These are phyloP conservation scores for Daldinia decipiens DNA, from an alignment of 495 filamentous ascomycete genomes.

Conservation along the genomic window DNA sequence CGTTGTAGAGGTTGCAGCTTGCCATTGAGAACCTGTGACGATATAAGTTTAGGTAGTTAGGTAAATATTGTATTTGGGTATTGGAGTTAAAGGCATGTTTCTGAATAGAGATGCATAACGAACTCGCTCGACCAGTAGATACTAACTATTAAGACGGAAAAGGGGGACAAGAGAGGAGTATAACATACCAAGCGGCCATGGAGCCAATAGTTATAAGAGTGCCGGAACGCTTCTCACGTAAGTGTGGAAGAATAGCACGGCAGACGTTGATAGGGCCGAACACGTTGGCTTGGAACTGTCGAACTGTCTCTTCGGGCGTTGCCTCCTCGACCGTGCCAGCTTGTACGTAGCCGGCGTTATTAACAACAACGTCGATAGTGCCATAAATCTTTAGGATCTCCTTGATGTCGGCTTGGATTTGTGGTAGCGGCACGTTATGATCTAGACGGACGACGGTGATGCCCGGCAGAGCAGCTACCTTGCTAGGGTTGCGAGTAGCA, in stretches of 20 bases:
- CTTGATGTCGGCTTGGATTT: slow-evolving; percentile 42
- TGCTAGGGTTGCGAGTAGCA: slow-evolving; percentile 57
- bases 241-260: slow-evolving; percentile 55
- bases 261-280: slow-evolving; percentile 61
- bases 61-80: not conserved
- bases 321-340: slow-evolving; percentile 53
- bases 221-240: slow-evolving; percentile 54
- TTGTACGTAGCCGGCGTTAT: slow-evolving; percentile 54
- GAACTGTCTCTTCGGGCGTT: slow-evolving; percentile 54
- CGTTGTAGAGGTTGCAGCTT: slow-evolving; percentile 59
- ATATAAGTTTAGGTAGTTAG: too few species aligned
- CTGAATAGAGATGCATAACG: too few species aligned
- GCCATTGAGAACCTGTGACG: slow-evolving; percentile 24
- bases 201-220: slow-evolving; percentile 63
- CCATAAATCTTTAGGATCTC: slow-evolving; percentile 48
- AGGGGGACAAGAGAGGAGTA: not conserved
- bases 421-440: slow-evolving; percentile 48
- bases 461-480: slow-evolving; percentile 25
- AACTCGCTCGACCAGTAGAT: too few species aligned
- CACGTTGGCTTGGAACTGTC: slow-evolving; percentile 60
- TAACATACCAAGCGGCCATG: slow-evolving; percentile 51
- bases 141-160: not conserved
- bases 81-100: not conserved
- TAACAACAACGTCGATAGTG: slow-evolving; percentile 52
- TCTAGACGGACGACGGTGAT: slow-evolving; percentile 50